Evolutionary conservation across 805 yeast genomes (phyloP).

Genomic region (Suhomyces kilbournensis): DNA sequence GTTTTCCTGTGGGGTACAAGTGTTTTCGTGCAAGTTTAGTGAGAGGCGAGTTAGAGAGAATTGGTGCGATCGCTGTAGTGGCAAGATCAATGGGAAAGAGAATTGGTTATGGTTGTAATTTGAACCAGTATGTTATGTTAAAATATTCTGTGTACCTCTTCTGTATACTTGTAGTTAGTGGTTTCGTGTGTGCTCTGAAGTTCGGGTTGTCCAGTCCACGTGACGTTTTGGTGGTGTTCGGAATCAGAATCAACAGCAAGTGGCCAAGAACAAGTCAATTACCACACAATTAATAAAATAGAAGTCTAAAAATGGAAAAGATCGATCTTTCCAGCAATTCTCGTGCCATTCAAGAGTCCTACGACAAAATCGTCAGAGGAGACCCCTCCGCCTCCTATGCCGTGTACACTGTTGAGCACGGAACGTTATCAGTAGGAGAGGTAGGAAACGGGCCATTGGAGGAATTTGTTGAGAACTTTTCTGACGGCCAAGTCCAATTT

Average conservation of each 20-base stretch:
- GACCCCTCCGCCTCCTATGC: constrained; percentile 71
- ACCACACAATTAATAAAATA: neutral
- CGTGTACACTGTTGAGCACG: constrained; percentile 70
- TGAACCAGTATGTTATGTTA: no score
- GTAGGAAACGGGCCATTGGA: constrained; percentile 64
- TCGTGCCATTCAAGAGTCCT: constrained; percentile 67
- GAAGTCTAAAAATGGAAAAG: constrained; percentile 46
- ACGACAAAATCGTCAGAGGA: constrained; percentile 76
- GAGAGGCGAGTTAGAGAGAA: no score
- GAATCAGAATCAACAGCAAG: neutral
- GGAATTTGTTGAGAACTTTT: constrained; percentile 78
- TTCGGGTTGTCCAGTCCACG: no score
- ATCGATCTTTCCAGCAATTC: constrained; percentile 66
- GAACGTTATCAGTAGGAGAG: constrained; percentile 45
- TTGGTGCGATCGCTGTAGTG: no score
- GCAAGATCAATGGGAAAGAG: no score
- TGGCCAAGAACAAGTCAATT: neutral
- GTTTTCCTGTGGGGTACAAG: no score
- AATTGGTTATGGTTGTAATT: no score
- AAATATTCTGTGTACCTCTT: no score
- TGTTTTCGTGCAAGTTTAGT: no score
- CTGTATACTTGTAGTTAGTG: no score
- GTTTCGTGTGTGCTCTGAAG: no score
- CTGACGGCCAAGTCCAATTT: constrained; percentile 84
- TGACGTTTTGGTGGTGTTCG: no score